Percentiles rank a stretch among this genome's conserved stretches.
phyloP scores from a whole-genome alignment of 768 basidiomycete species.

The Tulasnella sp. region DNA sequence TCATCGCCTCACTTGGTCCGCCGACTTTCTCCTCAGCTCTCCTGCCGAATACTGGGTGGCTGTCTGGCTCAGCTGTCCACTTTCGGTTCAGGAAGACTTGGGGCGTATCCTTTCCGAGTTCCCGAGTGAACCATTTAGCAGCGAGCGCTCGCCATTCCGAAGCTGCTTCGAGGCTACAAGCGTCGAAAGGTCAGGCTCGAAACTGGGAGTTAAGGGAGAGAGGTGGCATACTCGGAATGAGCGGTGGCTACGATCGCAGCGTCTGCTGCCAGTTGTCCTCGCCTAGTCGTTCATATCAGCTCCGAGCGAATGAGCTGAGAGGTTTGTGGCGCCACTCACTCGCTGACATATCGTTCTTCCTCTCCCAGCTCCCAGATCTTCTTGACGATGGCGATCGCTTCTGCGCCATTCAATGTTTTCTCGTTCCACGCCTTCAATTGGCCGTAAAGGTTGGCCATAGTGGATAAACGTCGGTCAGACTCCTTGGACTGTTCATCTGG shows the following conservation, averaged over 20 bases:
- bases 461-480: slow-evolving; percentile 56
- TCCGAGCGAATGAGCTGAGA: neutral
- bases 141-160: slow-evolving; percentile 22
- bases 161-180: neutral
- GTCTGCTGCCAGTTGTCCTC: slow-evolving; percentile 14
- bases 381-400: slow-evolving; percentile 55
- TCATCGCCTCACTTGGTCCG: neutral
- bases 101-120: neutral
- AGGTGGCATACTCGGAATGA: neutral
- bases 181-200: neutral
- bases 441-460: slow-evolving; percentile 53
- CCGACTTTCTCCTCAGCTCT: neutral
- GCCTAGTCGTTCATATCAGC: neutral
- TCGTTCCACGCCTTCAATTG: slow-evolving; percentile 57
- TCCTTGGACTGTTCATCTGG: slow-evolving; percentile 51
- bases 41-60: neutral
- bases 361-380: slow-evolving; percentile 63
- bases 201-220: neutral
- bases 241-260: slow-evolving; percentile 19
- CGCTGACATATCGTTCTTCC: slow-evolving; percentile 68
- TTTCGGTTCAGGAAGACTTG: slow-evolving; percentile 2
- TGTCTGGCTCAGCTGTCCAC: neutral
- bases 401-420: slow-evolving; percentile 50
- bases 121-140: slow-evolving; percentile 8
- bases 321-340: slow-evolving; percentile 39